Evolutionary conservation across 2,329 filamentous ascomycete genomes (phyloP).

Genomic region (Aspergillus viridinutans): DNA sequence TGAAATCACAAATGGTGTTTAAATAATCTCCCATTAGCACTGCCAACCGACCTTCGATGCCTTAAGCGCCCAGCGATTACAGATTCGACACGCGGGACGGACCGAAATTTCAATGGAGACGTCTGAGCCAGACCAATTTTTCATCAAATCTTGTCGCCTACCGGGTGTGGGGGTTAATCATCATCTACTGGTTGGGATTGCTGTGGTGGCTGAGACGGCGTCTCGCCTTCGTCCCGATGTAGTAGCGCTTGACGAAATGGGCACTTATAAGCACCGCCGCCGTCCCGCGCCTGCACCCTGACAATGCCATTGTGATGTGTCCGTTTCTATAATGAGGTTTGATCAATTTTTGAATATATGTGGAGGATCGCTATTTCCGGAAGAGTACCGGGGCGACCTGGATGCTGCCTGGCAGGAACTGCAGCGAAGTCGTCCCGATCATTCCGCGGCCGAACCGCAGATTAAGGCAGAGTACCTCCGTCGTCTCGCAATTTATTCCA

Average conservation of each 20-base stretch:
- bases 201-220: neutral
- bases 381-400: conserved; percentile 19
- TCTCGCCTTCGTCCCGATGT: neutral
- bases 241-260: conserved; percentile 14
- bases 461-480: conserved; percentile 16
- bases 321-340: conserved; percentile 7
- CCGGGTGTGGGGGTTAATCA: neutral
- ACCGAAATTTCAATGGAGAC: neutral
- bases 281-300: too few relatives aligned
- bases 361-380: conserved; percentile 17
- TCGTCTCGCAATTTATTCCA: conserved; percentile 11
- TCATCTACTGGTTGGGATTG: neutral
- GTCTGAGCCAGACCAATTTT: neutral
- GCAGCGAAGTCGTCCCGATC: conserved; percentile 2
- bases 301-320: too few relatives aligned
- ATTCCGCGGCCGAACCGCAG: conserved; percentile 1
- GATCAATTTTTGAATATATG: conserved; percentile 11
- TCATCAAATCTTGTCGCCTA: neutral
- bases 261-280: neutral
- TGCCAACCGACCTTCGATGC: neutral
- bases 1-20: neutral
- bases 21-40: neutral
- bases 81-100: too few relatives aligned
- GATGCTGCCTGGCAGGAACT: conserved; percentile 15
- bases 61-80: neutral